A percentile compares a stretch with the other conserved stretches of the same genome.
These are phyloP conservation scores for Paecilomyces sp. DNA, from an alignment of 2,329 filamentous ascomycete genomes.

Conservation along the genomic window DNA sequence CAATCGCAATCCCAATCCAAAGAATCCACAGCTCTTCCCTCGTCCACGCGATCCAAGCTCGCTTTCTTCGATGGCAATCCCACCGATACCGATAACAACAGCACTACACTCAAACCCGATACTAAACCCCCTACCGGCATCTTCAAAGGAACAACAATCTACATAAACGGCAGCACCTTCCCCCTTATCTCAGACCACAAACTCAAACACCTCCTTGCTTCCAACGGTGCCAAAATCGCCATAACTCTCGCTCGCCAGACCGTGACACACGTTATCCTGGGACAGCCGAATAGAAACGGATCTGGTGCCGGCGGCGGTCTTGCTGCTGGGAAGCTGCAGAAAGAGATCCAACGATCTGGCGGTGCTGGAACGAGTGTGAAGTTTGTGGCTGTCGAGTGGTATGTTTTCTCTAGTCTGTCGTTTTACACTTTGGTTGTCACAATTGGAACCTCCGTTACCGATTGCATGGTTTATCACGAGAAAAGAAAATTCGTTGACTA, in stretches of 20 bases:
- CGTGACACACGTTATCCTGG: conserved; percentile 83
- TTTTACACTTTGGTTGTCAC: no score
- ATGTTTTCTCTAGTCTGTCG: conserved; percentile 17
- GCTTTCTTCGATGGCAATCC: not conserved
- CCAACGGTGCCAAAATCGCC: conserved; percentile 66
- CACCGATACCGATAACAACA: not conserved
- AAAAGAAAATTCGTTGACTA: not conserved
- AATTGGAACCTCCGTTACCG: no score
- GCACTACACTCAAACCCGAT: not conserved
- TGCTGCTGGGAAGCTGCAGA: conserved; percentile 70
- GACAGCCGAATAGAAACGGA: conserved; percentile 45
- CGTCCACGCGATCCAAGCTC: not conserved
- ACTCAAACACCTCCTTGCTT: conserved; percentile 68
- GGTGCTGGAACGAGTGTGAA: conserved; percentile 58
- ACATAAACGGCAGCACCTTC: conserved; percentile 80
- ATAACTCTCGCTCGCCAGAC: conserved; percentile 62
- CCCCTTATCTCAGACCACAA: conserved; percentile 78
- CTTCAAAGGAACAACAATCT: conserved; percentile 67
- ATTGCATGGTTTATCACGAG: not conserved
- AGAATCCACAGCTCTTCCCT: not conserved
- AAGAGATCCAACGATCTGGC: conserved; percentile 62
- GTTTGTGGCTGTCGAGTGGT: conserved; percentile 79
- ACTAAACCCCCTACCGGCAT: conserved; percentile 35
- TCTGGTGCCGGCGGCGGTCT: conserved; percentile 65
- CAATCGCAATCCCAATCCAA: not conserved